These are phyloP conservation scores for Anisogramma anomala DNA, from an alignment of 2,329 filamentous ascomycete genomes.

Conservation along the genomic window DNA sequence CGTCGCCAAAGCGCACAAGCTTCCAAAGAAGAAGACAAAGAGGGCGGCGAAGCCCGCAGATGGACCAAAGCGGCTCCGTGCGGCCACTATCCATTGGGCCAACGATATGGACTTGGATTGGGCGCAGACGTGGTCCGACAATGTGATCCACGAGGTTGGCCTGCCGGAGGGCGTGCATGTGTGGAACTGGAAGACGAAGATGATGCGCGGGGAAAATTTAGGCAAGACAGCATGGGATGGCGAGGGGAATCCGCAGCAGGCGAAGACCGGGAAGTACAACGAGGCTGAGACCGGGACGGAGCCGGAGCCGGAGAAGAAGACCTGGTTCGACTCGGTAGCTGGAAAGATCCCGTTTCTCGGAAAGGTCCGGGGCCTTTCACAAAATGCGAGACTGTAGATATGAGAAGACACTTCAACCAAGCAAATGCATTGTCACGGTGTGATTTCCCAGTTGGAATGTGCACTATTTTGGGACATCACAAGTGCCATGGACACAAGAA, in stretches of 20 bases:
- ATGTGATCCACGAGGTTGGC: slow-evolving; percentile 39
- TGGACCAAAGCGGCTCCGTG: slow-evolving; percentile 22
- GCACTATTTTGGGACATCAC: too few species aligned
- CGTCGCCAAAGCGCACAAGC: neutral
- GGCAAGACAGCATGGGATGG: neutral
- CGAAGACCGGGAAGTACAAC: neutral
- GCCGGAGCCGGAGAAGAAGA: slow-evolving; percentile 4
- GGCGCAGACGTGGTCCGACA: slow-evolving; percentile 38
- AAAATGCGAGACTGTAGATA: too few species aligned
- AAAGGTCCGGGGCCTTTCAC: slow-evolving; percentile 2
- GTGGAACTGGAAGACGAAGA: slow-evolving; percentile 9
- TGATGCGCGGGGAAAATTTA: slow-evolving; percentile 2
- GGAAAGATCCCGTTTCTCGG: too few species aligned
- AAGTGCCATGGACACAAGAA: neutral
- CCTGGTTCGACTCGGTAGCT: too few species aligned
- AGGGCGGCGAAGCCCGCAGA: neutral
- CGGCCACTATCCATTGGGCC: slow-evolving; percentile 40
- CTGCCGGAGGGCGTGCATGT: slow-evolving; percentile 19
- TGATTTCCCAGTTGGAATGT: too few species aligned
- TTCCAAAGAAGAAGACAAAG: slow-evolving; percentile 2
- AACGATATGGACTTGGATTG: slow-evolving; percentile 35
- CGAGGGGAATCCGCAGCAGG: neutral
- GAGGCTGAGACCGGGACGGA: neutral
- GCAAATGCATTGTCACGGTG: too few species aligned
- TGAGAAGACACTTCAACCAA: too few species aligned